Base-by-base conservation (phyloP, 192 early-diverging fungal genomes). In the Globomyces pollinis-pini region DNA sequence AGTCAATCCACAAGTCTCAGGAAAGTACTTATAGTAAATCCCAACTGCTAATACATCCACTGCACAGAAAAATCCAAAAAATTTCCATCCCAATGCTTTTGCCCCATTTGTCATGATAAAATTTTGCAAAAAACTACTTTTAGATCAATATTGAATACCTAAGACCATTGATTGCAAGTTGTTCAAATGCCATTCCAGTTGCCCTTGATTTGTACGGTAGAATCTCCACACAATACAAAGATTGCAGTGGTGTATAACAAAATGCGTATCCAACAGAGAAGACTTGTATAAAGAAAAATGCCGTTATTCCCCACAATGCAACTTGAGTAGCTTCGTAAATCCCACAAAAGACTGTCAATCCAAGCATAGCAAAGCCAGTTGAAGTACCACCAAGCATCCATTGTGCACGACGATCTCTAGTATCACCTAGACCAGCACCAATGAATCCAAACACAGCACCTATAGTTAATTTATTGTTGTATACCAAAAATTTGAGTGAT, bases 251-350 rank as follows among this genome's bases (percentile, higher is more conserved):
- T 21, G 75, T 78, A 69, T 67, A 78, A 12, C 63, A 51, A 50
- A 79, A 50, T 2, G 75, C 61, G 72, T 78, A 75, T 33, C 62
- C 57, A 28, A 74, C 74, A 16, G 36, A 38, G 64, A 75, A 75
- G 24, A 67, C 30, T 31, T 61, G 38, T 11, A 61, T 45, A 32
- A 64, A 59, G 39, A 75, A 38, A 42, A 74, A 67, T 7, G 53
- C 74, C 1, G 62, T 28, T 15, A 52, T 62, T 2, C 54, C 30
- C 31, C 39, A 41, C 12, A 53, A 20, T 36, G 33, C 66, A 23
- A 42, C 74, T 26, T 75, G 42, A 20, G 44, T 47, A 26, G 44
- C 44, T 26, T 47, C 44, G 44, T 47, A 47, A 26, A 61, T 18
- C 23, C 42, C 34, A 31, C 39, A 63, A 35, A 32, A 50, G n/a